Percentiles rank a stretch among this genome's conserved stretches.
phyloP scores from a whole-genome alignment of 805 yeast genomes.

The Ogataea philodendri region DNA sequence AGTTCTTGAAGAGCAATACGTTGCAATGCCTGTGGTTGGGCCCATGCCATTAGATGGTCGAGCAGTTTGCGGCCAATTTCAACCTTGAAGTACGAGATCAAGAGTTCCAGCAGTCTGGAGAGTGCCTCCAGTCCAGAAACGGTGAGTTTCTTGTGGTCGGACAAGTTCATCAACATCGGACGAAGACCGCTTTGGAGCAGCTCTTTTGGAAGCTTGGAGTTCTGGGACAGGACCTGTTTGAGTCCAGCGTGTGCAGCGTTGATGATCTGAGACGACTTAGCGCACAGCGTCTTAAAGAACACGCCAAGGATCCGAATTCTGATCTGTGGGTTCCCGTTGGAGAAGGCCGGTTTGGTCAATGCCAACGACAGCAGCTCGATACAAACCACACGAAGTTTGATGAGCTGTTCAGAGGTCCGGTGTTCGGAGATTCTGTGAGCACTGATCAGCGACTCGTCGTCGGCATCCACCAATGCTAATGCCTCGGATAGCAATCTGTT shows the following conservation, averaged over 20 bases:
- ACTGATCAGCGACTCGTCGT: constrained; percentile 90
- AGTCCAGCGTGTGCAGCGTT: constrained; percentile 92
- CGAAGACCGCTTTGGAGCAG: constrained; percentile 90
- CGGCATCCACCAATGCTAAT: constrained; percentile 92
- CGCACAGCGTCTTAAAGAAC: constrained; percentile 88
- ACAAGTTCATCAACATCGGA: constrained; percentile 92
- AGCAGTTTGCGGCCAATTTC: constrained; percentile 92
- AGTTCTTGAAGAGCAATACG: constrained; percentile 78
- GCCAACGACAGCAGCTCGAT: constrained; percentile 80
- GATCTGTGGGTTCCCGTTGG: constrained; percentile 60
- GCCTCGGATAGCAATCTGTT: constrained; percentile 86
- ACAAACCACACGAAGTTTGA: constrained; percentile 86
- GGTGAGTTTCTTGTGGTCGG: constrained; percentile 88
- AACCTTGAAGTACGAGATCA: constrained; percentile 91
- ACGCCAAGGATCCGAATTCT: constrained; percentile 87
- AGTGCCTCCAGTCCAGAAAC: constrained; percentile 89
- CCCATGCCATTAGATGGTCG: constrained; percentile 96
- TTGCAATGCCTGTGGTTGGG: constrained; percentile 75
- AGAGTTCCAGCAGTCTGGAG: constrained; percentile 77
- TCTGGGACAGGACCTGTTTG: constrained; percentile 77
- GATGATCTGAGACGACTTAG: constrained; percentile 80
- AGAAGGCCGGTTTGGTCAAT: constrained; percentile 77
- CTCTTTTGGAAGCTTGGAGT: constrained; percentile 89
- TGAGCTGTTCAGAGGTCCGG: constrained; percentile 82
- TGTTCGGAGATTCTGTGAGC: constrained; percentile 84